Base-by-base conservation (phyloP, 148 eudicot genomes). In the Chenopodium quinoa region DNA sequence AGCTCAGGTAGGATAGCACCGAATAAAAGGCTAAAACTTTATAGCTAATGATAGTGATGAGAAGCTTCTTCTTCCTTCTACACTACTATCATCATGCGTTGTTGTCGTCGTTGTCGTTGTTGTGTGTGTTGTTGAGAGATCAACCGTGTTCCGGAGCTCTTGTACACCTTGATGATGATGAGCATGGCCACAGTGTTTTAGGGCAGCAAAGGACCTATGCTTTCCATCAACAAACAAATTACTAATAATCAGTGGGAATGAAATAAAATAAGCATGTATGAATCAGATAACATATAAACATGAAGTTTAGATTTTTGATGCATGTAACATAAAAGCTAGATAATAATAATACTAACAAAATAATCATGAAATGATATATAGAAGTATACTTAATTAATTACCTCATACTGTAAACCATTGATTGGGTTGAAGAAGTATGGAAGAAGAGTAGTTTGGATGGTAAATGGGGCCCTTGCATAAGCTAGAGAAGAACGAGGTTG, bases 1-100 rank as follows among this genome's bases (percentile, higher is more conserved):
- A 83, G 86, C 86, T 83, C 86, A 68, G 80, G 80, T 83, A 83
- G 79, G 86, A 83, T 79, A 83, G 82, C 86, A 75, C 80, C 86
- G 54, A 83, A 62, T 12, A 34, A 22, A 40, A 52, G 75, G 44
- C 77, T 72, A 77, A 37, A 9, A n/a, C 37, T 19, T 71, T 6
- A 71, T 79, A 48, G 31, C 75, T 23, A 79, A 12, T 40, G 17
- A 50, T 48, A 58, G 7, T 71, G 68, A 17, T 32, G 82, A 54
- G 20, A n/a, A 25, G 73, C 54, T 69, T 25, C 48, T 27, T 46
- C 48, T 67, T 37, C 34, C 58, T n/a, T 68, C 82, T 54, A 5
- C 75, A 32, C 10, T 31, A 25, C 9, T 25, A 20, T 17, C 31
- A 27, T 79, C 46, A 8, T 40, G 44, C 44, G 44, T 37, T 37